Percentiles rank a stretch among this genome's conserved stretches.
Conservation (phyloP, 495 filamentous ascomycete species). For the Clohesyomyces aquaticus region DNA sequence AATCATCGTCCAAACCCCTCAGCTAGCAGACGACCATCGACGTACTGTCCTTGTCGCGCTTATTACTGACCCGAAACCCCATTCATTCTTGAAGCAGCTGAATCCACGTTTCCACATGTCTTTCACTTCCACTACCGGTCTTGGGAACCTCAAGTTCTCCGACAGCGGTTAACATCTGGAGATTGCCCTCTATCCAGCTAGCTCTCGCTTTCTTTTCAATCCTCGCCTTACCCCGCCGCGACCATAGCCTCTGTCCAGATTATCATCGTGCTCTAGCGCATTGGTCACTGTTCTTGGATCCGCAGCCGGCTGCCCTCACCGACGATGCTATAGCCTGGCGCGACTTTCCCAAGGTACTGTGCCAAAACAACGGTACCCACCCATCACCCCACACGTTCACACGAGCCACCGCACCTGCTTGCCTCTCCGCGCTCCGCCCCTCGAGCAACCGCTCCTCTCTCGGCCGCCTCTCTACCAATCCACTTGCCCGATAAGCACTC, state of each 20-base stretch:
- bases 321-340: slow-evolving; percentile 27
- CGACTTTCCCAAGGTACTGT: slow-evolving; percentile 12
- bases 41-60: slow-evolving; percentile 31
- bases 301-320: slow-evolving; percentile 3
- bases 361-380: background rate
- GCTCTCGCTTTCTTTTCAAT: background rate
- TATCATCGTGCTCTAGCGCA: background rate
- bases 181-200: slow-evolving; percentile 11
- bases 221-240: slow-evolving; percentile 19
- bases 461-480: no score
- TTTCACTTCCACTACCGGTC: slow-evolving; percentile 24
- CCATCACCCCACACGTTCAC: slow-evolving; percentile 13
- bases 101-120: slow-evolving; percentile 37
- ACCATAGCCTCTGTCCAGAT: slow-evolving; percentile 3
- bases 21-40: slow-evolving; percentile 15
- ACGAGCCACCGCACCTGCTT: background rate
- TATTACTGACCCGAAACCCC: slow-evolving; percentile 24
- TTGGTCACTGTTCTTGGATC: background rate
- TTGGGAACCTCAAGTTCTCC: slow-evolving; percentile 39
- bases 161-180: slow-evolving; percentile 36
- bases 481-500: background rate
- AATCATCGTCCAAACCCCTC: background rate
- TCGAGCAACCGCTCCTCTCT: no score
- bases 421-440: background rate
- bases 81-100: background rate